Evolutionary conservation across 345 rosid genomes (phyloP).

Genomic region (Populus pruinosa): DNA sequence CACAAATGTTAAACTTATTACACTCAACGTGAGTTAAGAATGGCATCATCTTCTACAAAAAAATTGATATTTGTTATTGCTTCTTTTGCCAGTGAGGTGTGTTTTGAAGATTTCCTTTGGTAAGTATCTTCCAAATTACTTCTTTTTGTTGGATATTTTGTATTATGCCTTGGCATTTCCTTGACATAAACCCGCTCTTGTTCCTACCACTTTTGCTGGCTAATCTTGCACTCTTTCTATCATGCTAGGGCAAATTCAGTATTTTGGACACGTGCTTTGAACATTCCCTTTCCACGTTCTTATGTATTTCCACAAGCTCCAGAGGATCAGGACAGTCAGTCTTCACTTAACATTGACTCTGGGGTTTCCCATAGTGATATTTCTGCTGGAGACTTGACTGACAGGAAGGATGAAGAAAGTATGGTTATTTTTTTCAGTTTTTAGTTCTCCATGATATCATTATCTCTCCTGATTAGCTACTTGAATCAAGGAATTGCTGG

Average conservation of each 20-base stretch:
- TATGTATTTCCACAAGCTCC: slow-evolving; percentile 73
- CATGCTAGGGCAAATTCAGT: slow-evolving; percentile 81
- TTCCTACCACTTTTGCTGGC: slow-evolving; percentile 5
- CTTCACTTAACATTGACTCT: slow-evolving; percentile 7
- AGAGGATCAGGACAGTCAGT: slow-evolving; percentile 29
- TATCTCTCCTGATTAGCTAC: not conserved
- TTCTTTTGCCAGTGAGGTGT: slow-evolving; percentile 56
- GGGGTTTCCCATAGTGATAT: slow-evolving; percentile 19
- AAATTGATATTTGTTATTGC: slow-evolving; percentile 5
- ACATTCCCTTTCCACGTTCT: slow-evolving; percentile 82
- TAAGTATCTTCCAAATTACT: slow-evolving; percentile 26
- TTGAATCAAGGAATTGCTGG: not conserved
- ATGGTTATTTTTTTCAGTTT: slow-evolving; percentile 22
- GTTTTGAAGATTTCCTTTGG: slow-evolving; percentile 90
- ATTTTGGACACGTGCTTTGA: slow-evolving; percentile 94
- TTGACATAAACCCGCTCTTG: not conserved
- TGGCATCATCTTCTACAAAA: not conserved
- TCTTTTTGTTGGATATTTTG: not conserved
- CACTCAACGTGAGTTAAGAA: not conserved
- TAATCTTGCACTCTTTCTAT: slow-evolving; percentile 17
- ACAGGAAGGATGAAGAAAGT: slow-evolving; percentile 30
- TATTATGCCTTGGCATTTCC: not conserved
- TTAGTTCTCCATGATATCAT: not conserved
- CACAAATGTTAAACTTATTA: not conserved
- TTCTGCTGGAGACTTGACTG: slow-evolving; percentile 14